These are phyloP conservation scores for Vicia sativa DNA, from an alignment of 306 rosid genomes.

Conservation along the genomic window DNA sequence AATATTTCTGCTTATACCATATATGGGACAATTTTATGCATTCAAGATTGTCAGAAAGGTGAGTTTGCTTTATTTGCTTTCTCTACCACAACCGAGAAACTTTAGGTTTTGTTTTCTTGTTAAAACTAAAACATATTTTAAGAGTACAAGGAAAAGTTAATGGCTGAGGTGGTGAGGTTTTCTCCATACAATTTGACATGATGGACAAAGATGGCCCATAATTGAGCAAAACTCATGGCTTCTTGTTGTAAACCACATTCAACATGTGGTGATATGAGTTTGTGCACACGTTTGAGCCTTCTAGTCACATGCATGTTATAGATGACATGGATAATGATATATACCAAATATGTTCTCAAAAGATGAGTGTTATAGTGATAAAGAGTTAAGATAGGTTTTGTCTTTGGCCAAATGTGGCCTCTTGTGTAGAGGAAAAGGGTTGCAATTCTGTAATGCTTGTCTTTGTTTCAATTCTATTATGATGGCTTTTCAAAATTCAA, in stretches of 20 bases:
- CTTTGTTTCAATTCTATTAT: not conserved
- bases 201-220: constrained; percentile 43
- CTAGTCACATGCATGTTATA: constrained; percentile 35
- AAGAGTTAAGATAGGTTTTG: not conserved
- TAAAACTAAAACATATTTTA: not conserved
- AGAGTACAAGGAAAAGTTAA: constrained; percentile 8
- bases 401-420: constrained; percentile 24
- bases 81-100: not conserved
- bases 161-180: constrained; percentile 46
- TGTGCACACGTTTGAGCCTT: constrained; percentile 41
- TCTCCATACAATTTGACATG: constrained; percentile 38
- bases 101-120: constrained; percentile 37
- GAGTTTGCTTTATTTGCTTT: constrained; percentile 21
- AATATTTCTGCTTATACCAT: not conserved
- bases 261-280: constrained; percentile 40
- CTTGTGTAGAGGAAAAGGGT: constrained; percentile 8
- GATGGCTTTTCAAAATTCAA: constrained; percentile 28
- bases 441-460: not conserved
- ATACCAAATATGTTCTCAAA: not conserved
- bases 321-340: constrained; percentile 39
- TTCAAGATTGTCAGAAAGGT: constrained; percentile 30
- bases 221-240: constrained; percentile 46
- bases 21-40: not conserved
- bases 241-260: constrained; percentile 32
- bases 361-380: not conserved